Conservation (phyloP, 2,329 filamentous ascomycete species). For the Colletotrichum chlorophyti region DNA sequence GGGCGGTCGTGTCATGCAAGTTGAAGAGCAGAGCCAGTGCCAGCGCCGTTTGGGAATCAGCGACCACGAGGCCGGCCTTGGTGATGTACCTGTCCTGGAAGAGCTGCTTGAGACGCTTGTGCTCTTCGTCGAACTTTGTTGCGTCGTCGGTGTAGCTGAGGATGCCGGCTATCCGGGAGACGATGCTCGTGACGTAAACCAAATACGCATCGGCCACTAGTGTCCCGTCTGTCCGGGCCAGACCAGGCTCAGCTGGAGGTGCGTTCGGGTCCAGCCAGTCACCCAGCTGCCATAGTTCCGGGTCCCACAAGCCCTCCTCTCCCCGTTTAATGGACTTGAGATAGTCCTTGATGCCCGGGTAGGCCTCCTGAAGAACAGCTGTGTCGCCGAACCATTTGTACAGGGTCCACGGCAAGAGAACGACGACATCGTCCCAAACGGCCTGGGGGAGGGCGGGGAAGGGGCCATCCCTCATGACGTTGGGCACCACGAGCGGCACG, state of each 20-base stretch:
- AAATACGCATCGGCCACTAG: slow-evolving; percentile 56
- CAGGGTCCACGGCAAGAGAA: slow-evolving; percentile 47
- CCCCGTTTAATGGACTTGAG: slow-evolving; percentile 41
- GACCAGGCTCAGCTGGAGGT: slow-evolving; percentile 46
- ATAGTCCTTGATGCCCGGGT: slow-evolving; percentile 47
- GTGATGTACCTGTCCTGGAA: slow-evolving; percentile 42
- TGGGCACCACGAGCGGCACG: slow-evolving; percentile 39
- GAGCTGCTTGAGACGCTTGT: slow-evolving; percentile 30
- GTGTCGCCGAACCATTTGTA: slow-evolving; percentile 46
- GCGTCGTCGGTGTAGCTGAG: slow-evolving; percentile 39
- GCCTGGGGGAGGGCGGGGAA: slow-evolving; percentile 38
- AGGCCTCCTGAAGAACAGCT: slow-evolving; percentile 43
- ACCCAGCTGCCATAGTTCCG: slow-evolving; percentile 43
- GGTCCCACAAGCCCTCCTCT: slow-evolving; percentile 47
- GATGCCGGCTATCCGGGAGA: slow-evolving; percentile 40
- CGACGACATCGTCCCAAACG: slow-evolving; percentile 50
- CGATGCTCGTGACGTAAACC: slow-evolving; percentile 46
- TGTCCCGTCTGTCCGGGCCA: slow-evolving; percentile 45
- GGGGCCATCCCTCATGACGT: slow-evolving; percentile 33
- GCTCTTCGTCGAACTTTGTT: slow-evolving; percentile 29
- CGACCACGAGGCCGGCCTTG: slow-evolving; percentile 36
- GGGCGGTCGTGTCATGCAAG: slow-evolving; percentile 35
- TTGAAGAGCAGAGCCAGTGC: slow-evolving; percentile 44
- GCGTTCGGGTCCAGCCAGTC: slow-evolving; percentile 58
- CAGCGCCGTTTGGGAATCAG: slow-evolving; percentile 48